Evolutionary conservation across 495 filamentous ascomycete genomes (phyloP), one percentile per base, ranked within the genome.

Genomic region (Staphylotrichum tortipilum): DNA sequence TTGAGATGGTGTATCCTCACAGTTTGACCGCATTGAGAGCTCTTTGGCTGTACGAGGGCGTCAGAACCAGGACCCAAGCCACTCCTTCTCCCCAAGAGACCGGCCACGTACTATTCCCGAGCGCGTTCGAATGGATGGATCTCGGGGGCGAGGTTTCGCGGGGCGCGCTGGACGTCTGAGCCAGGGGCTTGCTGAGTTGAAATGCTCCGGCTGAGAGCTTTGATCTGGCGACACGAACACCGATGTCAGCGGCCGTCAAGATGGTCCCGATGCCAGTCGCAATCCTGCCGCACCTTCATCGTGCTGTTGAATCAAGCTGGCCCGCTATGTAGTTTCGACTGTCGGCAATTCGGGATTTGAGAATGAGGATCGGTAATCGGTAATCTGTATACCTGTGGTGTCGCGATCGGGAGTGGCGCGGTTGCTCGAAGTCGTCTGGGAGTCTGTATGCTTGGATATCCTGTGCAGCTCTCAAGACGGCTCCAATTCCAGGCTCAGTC

Each of bases 81-180:
- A 18, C 9, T 14, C 17, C 28, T n/a, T n/a, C n/a, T n/a, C n/a
- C n/a, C n/a, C n/a, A n/a, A n/a, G n/a, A n/a, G 21, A 5, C n/a
- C 3, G 7, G 18, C 34, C 28, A 60, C 54, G 26, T 57, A 62
- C 52, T 97, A 97, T 70, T 98, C 92, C 63, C 94, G 76, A 40
- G 89, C 92, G 57, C 88, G 76, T 66, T 94, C 90, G 68, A 97
- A 97, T 19, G 94, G 94, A 73, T 98, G 92, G 45, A 92, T 77
- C 28, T 87, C 81, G 10, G 92, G 94, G 61, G 95, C 88, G 50
- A 97, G 78, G 58, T 98, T 98, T 56, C 91, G 83, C 44, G 62
- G 60, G 14, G 60, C 60, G 10, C 58, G 58, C 35, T 58, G 58
- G 52, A 85, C 80, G 66, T 80, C 78, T 35, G 84, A 82, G 39